Evolutionary conservation across 495 filamentous ascomycete species (phyloP), one percentile per base, ranked within the genome.

Genomic region (Tetracladium marchalianum): DNA sequence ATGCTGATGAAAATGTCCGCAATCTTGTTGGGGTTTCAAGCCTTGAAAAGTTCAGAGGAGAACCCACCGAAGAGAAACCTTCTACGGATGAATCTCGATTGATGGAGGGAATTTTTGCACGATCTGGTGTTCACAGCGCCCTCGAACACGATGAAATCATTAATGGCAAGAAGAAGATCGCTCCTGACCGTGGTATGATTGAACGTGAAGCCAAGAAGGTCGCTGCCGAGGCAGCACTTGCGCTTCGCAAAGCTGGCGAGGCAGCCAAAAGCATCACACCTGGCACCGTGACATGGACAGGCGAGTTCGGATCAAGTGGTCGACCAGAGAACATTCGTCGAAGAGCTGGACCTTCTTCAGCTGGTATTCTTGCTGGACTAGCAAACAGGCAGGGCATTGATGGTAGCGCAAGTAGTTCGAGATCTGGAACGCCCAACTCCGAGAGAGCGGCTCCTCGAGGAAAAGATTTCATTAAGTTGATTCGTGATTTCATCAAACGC

Each of bases 281-380:
- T 39, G 92, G 90, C 33, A 84, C 84, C 0, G 84, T 90, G 11
- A 97, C 92, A 1, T 98, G 92, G 92, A 98, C 92, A 0, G 92
- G 92, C 9, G 71, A 78, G 46, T 75, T 82, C 36, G 92, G 92
- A 7, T 68, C 79, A 31, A 82, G 78, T 3, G 90, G 90, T 17
- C 60, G 69, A 4, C 74, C 74, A 17, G 37, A 41, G 1, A 55
- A 58, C 36, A 49, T 51, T 18, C 46, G 57, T 31, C 41, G 54
- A 13, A 46, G 59, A 10, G 50, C 47, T 18, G 71, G 67, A 4
- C 68, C 70, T 7, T 52, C 75, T 5, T 82, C 80, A 6, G 67
- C 73, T 3, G 67, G 67, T 39, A 67, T 87, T 3, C 54, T 87
- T 2, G 71, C 75, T 11, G 75, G 77, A 24, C 67, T 87, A n/a